These are phyloP conservation scores for Glycine tomentella DNA, from an alignment of 306 rosid genomes.

Conservation along the genomic window DNA sequence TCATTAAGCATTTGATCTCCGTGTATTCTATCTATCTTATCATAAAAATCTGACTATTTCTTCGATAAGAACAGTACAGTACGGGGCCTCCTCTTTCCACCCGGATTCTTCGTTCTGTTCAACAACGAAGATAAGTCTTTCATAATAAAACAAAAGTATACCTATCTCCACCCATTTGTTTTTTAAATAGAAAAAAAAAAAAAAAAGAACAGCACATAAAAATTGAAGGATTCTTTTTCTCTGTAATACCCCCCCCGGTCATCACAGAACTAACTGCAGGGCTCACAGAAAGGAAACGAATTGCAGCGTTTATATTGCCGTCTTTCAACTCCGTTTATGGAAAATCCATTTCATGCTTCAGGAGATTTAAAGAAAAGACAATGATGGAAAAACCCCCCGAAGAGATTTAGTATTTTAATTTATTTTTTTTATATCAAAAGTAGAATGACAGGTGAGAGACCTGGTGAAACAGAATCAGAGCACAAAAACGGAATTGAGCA, in stretches of 20 bases:
- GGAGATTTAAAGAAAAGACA: slow-evolving; percentile 33
- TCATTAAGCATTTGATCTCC: slow-evolving; percentile 26
- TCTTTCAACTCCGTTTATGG: neutral
- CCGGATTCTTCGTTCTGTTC: slow-evolving; percentile 54
- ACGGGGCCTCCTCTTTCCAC: slow-evolving; percentile 31
- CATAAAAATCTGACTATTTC: slow-evolving; percentile 62
- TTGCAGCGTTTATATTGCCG: slow-evolving; percentile 29
- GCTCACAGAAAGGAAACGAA: neutral
- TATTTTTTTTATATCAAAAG: slow-evolving; percentile 9
- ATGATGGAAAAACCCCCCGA: neutral
- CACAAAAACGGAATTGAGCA: slow-evolving; percentile 52
- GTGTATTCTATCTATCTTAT: neutral
- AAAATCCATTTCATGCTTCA: slow-evolving; percentile 52
- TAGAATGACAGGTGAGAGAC: slow-evolving; percentile 32
- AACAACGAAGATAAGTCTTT: slow-evolving; percentile 54
- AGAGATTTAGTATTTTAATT: no score
- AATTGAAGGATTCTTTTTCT: slow-evolving; percentile 16
- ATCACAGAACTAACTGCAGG: slow-evolving; percentile 16
- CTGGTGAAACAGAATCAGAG: slow-evolving; percentile 47
- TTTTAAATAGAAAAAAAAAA: no score
- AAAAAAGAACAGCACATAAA: slow-evolving; percentile 5
- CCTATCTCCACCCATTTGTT: neutral
- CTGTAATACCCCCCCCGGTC: neutral
- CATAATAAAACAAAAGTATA: slow-evolving; percentile 41
- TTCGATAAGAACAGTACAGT: slow-evolving; percentile 49